Evolutionary conservation across 1,284 basidiomycete species (phyloP), one percentile per base, ranked within the genome.

Genomic region (Ganoderma resinaceum): DNA sequence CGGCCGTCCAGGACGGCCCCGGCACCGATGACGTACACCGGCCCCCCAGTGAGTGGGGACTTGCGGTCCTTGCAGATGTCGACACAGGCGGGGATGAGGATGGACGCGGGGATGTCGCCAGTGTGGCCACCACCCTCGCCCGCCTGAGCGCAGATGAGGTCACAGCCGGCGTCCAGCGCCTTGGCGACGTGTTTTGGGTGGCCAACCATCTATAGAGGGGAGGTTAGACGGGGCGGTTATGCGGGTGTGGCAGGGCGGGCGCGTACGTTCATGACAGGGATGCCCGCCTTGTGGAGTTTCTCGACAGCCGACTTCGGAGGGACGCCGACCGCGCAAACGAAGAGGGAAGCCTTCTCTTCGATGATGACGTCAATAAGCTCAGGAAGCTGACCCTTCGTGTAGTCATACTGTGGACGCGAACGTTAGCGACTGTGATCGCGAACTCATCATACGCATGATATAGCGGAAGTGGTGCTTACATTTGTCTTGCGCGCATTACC

Each of bases 91-190:
- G 95, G 93, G 71, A 95, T 92, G 72, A 95, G 86, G 76, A 95
- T 86, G 23, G 87, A 88, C 2, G 90, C 88, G 8, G 93, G 87
- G 20, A 88, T 87, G 73, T 93, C 89, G 46, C 92, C 93, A 0
- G 92, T 94, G 81, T 94, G 92, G 29, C 95, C 95, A 66, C 95
- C 95, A 52, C 93, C 95, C 80, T 96, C 94, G 46, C 93, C 92
- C 2, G 91, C 94, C 78, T 97, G 95, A 1, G 94, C 94, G 76
- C 94, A 96, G 78, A 97, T 95, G 71, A 97, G 83, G 77, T 97
- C 95, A 43, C 92, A 91, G 60, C 95, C 95, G 38, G 84, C 90
- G 9, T 86, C 91, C 49, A 96, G 85, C 9, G 95, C 95, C 79
- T 95, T 95, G 63, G 82, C 73, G 58, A 94, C 93, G 79, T 96